These are phyloP conservation scores for Candida krabiensis DNA, from an alignment of 805 yeast species.

Conservation along the genomic window DNA sequence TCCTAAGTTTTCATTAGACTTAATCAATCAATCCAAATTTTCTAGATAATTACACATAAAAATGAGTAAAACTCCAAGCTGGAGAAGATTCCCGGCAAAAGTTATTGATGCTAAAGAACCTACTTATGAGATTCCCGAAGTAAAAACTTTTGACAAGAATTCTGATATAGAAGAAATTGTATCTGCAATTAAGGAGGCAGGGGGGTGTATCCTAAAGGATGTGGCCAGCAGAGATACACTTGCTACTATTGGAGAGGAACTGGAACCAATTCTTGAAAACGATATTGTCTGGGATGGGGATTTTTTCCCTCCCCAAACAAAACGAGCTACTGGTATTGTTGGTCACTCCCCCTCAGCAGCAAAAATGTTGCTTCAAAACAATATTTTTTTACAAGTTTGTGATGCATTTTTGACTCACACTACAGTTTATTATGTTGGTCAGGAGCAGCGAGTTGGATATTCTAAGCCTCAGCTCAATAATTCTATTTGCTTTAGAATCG, in stretches of 20 bases:
- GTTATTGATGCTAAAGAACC: slow-evolving; percentile 11
- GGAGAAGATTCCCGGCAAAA: slow-evolving; percentile 10
- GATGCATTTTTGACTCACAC: slow-evolving; percentile 14
- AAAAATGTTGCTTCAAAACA: slow-evolving; percentile 8
- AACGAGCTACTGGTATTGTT: slow-evolving; percentile 14
- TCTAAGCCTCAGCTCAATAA: slow-evolving; percentile 26
- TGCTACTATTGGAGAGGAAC: slow-evolving; percentile 19
- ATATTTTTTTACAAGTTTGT: slow-evolving; percentile 7
- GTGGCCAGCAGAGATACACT: slow-evolving; percentile 15
- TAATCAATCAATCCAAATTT: too few relatives aligned
- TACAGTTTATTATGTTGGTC: slow-evolving; percentile 12
- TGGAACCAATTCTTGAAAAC: slow-evolving; percentile 23
- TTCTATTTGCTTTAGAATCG: slow-evolving; percentile 27
- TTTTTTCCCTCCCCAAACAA: slow-evolving; percentile 12
- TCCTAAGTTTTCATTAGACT: too few relatives aligned
- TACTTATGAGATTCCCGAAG: slow-evolving; percentile 7
- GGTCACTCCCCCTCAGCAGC: slow-evolving; percentile 12
- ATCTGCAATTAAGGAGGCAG: slow-evolving; percentile 23
- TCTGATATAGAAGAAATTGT: slow-evolving; percentile 14
- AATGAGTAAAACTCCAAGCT: too few relatives aligned
- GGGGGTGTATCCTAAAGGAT: slow-evolving; percentile 25
- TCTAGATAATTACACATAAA: too few relatives aligned
- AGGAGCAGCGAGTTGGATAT: slow-evolving; percentile 16
- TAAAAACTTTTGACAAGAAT: slow-evolving; percentile 10
- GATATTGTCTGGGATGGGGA: slow-evolving; percentile 19